A percentile compares a stretch with the other conserved stretches of the same genome.
Conservation (phyloP, 768 basidiomycete species). For the Suillus placidus region DNA sequence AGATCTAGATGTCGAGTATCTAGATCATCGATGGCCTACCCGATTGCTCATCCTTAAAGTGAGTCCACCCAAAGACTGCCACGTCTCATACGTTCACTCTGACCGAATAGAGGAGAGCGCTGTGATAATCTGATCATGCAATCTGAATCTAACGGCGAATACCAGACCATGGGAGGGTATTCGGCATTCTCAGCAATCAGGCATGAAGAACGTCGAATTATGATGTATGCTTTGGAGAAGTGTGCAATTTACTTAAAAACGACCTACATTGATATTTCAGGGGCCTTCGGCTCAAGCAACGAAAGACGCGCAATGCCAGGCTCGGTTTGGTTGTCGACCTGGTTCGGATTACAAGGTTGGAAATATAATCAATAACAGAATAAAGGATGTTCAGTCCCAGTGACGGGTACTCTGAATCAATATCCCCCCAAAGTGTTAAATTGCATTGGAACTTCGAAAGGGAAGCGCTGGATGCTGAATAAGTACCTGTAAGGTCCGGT, state of each 20-base stretch:
- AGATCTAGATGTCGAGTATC: neutral
- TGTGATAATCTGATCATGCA: neutral
- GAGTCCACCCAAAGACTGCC: neutral
- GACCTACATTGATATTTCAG: neutral
- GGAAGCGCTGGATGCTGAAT: neutral
- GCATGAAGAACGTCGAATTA: neutral
- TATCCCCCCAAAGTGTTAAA: neutral
- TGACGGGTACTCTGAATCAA: neutral
- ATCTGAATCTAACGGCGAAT: neutral
- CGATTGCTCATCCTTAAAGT: neutral
- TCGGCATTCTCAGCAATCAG: neutral
- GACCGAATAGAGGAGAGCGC: neutral
- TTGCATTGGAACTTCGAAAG: neutral
- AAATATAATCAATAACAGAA: neutral
- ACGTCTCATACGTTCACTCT: neutral
- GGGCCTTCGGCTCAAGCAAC: neutral
- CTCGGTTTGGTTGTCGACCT: neutral
- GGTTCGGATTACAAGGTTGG: neutral
- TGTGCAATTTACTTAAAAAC: neutral
- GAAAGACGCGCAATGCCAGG: neutral
- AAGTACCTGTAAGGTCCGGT: neutral
- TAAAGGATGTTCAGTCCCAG: neutral
- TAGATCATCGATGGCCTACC: neutral
- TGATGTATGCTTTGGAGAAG: neutral
- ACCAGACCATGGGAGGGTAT: neutral